Evolutionary conservation across 2,329 filamentous ascomycete genomes (phyloP).

Genomic region (Cytospora leucostoma): DNA sequence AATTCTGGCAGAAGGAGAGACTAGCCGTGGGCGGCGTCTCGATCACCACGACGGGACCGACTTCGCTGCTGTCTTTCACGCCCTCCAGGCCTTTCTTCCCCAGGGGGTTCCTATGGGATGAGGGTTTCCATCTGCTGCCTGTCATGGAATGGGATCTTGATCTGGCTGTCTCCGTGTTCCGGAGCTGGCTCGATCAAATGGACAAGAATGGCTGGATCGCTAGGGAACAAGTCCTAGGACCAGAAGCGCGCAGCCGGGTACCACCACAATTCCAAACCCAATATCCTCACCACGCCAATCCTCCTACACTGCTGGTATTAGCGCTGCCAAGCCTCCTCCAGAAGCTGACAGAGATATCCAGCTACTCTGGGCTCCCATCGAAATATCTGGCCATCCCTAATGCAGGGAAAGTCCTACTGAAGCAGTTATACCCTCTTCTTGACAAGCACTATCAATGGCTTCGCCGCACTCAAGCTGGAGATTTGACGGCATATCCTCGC

Average conservation of each 20-base stretch:
- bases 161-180: slow-evolving; percentile 77
- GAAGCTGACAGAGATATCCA: slow-evolving; percentile 62
- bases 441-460: slow-evolving; percentile 90
- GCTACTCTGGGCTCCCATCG: slow-evolving; percentile 60
- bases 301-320: slow-evolving; percentile 79
- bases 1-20: slow-evolving; percentile 85
- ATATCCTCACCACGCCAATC: slow-evolving; percentile 92
- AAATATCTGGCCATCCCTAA: slow-evolving; percentile 38
- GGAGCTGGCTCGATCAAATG: slow-evolving; percentile 92
- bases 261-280: slow-evolving; percentile 85
- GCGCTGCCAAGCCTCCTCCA: slow-evolving; percentile 79
- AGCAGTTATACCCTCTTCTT: slow-evolving; percentile 78
- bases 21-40: slow-evolving; percentile 67
- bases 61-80: slow-evolving; percentile 81
- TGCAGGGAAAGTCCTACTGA: slow-evolving; percentile 66
- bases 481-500: slow-evolving; percentile 58
- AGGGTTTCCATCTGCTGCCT: slow-evolving; percentile 89
- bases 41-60: slow-evolving; percentile 71
- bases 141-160: slow-evolving; percentile 89
- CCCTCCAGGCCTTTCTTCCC: slow-evolving; percentile 91
- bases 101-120: slow-evolving; percentile 90
- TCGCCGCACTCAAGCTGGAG: slow-evolving; percentile 80
- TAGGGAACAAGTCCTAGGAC: slow-evolving; percentile 85
- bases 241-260: slow-evolving; percentile 87
- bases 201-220: slow-evolving; percentile 94